Conservation (phyloP, 495 filamentous ascomycete genomes). For the Talaromyces borbonicus region DNA sequence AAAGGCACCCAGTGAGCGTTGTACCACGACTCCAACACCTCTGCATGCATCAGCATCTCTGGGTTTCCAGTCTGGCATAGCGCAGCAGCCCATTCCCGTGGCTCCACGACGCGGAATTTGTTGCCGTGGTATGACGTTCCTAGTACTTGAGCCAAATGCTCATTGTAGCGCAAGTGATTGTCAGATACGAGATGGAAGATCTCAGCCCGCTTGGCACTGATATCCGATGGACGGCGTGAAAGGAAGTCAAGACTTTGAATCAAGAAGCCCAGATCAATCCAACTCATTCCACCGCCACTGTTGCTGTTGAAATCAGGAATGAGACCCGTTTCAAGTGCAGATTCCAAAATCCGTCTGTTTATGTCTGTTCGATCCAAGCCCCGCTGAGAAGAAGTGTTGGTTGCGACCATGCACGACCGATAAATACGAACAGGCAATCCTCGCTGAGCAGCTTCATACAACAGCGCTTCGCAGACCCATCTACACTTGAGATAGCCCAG, state of each 20-base stretch:
- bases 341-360: constrained; percentile 1
- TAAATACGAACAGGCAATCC: constrained; percentile 16
- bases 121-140: background rate
- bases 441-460: constrained; percentile 13
- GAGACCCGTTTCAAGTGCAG: background rate
- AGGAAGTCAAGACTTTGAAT: background rate
- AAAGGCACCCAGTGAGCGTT: constrained; percentile 1
- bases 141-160: background rate
- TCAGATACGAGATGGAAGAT: background rate
- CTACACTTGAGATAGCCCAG: constrained; percentile 17
- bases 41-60: constrained; percentile 3
- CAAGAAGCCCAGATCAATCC: constrained; percentile 1
- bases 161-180: background rate
- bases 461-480: constrained; percentile 14
- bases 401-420: constrained; percentile 8
- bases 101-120: constrained; percentile 9
- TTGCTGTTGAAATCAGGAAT: constrained; percentile 2
- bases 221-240: background rate
- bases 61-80: constrained; percentile 1
- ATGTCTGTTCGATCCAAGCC: constrained; percentile 2
- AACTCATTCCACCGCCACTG: background rate
- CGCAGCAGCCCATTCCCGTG: constrained; percentile 9
- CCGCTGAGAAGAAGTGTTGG: background rate
- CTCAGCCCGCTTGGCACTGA: background rate
- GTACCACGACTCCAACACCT: background rate